Base-by-base conservation (phyloP, 495 filamentous ascomycete species). In the Friedmanniomyces simplex region DNA sequence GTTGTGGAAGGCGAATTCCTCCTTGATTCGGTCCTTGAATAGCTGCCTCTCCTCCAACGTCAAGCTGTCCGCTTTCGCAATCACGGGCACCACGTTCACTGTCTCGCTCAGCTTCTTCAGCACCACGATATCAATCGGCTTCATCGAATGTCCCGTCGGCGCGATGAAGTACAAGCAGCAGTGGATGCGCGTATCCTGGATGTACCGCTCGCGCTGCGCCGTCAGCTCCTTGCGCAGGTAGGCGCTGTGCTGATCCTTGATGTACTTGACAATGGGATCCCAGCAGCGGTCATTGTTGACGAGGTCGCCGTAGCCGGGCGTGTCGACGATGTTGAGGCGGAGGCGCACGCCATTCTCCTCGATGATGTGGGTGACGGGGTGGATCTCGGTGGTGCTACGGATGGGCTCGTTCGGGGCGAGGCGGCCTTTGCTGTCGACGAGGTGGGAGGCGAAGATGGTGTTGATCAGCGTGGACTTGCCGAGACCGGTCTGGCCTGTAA, bases 91-190 rank as follows among this genome's bases (percentile, higher is more conserved):
- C 53, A 99, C 93, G 64, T 99, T 99, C 74, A 99, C 93, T 26
- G 96, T 91, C 71, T 99, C 93, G 25, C 90, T 95, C 59, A 99
- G 81, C 78, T 99, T 99, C 83, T 86, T 99, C 71, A 99, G 77
- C 50, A 99, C 93, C 55, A 99, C 93, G 66, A 99, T 99, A 73
- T 99, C 93, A 68, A 99, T 99, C 21, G 93, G 93, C 77, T 99
- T 99, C 55, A 89, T 79, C 69, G 93, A 90, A 77, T 99, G 93
- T 37, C 93, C 93, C 7, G 90, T 95, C 12, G 93, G 93, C 73
- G 96, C 91, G 69, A 99, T 99, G 82, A 99, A 99, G 81, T 97
- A 99, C 55, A 99, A 77, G 74, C 93, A 99, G 83, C 93, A 97
- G 79, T 99, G 93, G 65, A 99, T 95, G 59, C 93, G 86, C 63